Conservation (phyloP, 23 red algal species). For the Chondrus crispus region DNA sequence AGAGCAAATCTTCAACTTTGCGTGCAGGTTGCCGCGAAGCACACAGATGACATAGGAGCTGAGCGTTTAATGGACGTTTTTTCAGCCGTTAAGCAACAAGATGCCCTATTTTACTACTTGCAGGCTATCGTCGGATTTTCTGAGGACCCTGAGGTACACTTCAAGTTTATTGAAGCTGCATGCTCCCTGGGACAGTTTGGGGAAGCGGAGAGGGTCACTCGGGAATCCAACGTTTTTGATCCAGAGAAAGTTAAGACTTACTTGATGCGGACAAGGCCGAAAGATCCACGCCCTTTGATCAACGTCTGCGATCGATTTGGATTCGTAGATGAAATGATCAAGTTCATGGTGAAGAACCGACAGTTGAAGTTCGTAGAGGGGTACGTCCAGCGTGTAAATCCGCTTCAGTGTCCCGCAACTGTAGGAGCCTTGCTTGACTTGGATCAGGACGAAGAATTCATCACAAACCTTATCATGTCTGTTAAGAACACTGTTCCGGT, state of each 20-base stretch:
- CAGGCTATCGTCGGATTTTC: constrained; percentile 76
- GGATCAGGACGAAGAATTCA: constrained; percentile 87
- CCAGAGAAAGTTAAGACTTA: constrained; percentile 86
- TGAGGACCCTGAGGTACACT: constrained; percentile 87
- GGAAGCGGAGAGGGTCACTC: constrained; percentile 92
- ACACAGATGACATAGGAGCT: constrained; percentile 87
- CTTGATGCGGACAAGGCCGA: constrained; percentile 77
- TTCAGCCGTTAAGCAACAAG: constrained; percentile 58
- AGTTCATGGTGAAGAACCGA: constrained; percentile 96
- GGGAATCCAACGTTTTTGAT: constrained; percentile 88
- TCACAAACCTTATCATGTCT: constrained; percentile 86
- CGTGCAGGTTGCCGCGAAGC: constrained; percentile 81
- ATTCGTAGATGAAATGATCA: constrained; percentile 92
- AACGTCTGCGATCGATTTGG: constrained; percentile 99
- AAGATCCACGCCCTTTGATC: constrained; percentile 94
- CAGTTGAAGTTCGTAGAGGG: constrained; percentile 94
- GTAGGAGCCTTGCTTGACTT: constrained; percentile 92
- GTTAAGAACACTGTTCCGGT: constrained; percentile 96
- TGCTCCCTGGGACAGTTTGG: constrained; percentile 80
- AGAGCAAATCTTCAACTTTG: constrained; percentile 88
- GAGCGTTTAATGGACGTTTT: constrained; percentile 90
- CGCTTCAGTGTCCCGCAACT: constrained; percentile 77
- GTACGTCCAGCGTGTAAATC: constrained; percentile 95
- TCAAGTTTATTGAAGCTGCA: constrained; percentile 95
- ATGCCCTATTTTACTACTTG: constrained; percentile 93